Evolutionary conservation across 148 eudicot species (phyloP), one percentile per base, ranked within the genome.

Genomic region (Chenopodium formosanum): DNA sequence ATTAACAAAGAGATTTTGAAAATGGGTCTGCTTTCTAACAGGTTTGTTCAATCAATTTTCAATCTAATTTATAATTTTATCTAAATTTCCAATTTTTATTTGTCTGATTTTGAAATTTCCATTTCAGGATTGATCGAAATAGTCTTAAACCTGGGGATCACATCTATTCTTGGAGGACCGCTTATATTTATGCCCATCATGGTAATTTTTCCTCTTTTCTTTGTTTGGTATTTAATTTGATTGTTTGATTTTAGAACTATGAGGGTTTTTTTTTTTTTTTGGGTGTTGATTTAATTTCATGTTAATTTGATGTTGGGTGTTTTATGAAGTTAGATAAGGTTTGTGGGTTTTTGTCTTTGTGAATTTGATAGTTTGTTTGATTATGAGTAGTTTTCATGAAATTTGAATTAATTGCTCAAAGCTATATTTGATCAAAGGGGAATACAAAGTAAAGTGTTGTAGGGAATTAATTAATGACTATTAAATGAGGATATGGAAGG

Each of bases 121-220:
- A 2, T 12, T 65, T 79, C 79, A 93, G 93, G 86, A 65, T 93
- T 67, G 80, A 82, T 69, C 88, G 91, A 74, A 84, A 75, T 60
- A 87, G 76, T 72, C 90, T 93, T 69, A 86, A 93, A 82, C 89
- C 93, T 19, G 97, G 97, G 74, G 97, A 93, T 91, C 97, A 93
- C 77, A 90, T 93, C 72, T 93, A 93, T 69, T 90, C 94, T 22
- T 93, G 97, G 94, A 87, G 97, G 47, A 74, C 90, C n/a, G 93
- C 93, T 72, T 93, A 91, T 76, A 78, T 91, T 52, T 93, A 93
- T 52, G 93, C 97, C 64, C 97, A 93, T 84, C 95, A 93, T 79
- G 97, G 97, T 93, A 32, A 7, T 56, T 76, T 34, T 40, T 25
- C 25, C 25, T 25, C 25, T 25, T 25, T 25, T 25, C 25, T 19